A percentile compares a stretch with the other conserved stretches of the same genome.
These are phyloP conservation scores for Psilocybe tampanensis DNA, from an alignment of 768 basidiomycete genomes.

Conservation along the genomic window DNA sequence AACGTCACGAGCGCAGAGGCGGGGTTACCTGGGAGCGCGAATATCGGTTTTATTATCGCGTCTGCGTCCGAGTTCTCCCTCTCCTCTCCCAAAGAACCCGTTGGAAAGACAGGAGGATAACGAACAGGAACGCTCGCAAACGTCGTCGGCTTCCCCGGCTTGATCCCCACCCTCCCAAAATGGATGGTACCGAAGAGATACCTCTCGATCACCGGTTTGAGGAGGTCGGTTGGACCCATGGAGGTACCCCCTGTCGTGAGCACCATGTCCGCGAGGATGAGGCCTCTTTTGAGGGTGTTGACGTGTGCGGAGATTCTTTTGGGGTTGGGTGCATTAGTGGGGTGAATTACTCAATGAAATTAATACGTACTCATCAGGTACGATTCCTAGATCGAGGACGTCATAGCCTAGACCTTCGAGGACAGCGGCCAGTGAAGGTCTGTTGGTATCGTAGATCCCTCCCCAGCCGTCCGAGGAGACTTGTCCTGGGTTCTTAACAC, in stretches of 20 bases:
- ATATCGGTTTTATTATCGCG: constrained; percentile 75
- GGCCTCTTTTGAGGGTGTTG: constrained; percentile 54
- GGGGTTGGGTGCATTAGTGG: not conserved
- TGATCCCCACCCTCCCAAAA: constrained; percentile 84
- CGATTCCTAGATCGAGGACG: constrained; percentile 81
- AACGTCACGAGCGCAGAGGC: constrained; percentile 88
- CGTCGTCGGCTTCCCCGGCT: constrained; percentile 88
- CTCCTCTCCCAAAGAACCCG: not conserved
- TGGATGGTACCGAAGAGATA: constrained; percentile 76
- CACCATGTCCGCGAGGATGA: constrained; percentile 70
- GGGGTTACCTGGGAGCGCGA: constrained; percentile 89
- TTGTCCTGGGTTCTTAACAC: not conserved
- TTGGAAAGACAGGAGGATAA: not conserved
- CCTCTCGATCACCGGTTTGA: constrained; percentile 88
- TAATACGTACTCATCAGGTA: constrained; percentile 63
- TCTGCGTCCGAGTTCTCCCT: too few relatives aligned
- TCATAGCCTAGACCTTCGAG: constrained; percentile 75
- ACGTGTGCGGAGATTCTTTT: constrained; percentile 60
- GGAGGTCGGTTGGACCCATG: constrained; percentile 85
- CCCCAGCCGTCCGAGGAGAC: constrained; percentile 47
- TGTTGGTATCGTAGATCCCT: constrained; percentile 84
- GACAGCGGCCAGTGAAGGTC: constrained; percentile 74
- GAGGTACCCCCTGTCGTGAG: constrained; percentile 90
- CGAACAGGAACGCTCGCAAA: constrained; percentile 73
- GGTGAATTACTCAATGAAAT: too few relatives aligned